phyloP scores from a whole-genome alignment of 352 stramenopile species.

The Thalassiosira hispida region DNA sequence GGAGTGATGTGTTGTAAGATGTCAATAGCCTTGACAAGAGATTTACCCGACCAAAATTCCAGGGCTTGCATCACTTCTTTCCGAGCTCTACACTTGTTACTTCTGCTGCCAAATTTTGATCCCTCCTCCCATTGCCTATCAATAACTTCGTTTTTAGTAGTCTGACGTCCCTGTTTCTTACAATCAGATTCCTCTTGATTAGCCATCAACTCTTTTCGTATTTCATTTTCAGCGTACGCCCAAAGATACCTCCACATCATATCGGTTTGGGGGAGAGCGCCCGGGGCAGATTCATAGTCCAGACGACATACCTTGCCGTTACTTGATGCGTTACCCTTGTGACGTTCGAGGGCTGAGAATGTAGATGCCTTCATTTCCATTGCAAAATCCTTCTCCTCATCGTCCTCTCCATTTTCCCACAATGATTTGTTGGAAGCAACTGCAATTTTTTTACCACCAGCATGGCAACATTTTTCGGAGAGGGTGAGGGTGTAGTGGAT shows the following conservation, averaged over 20 bases:
- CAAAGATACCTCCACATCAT: constrained; percentile 4
- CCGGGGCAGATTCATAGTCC: not conserved
- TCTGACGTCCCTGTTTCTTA: not conserved
- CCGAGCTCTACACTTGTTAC: not conserved
- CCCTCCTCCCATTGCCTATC: not conserved
- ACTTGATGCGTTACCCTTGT: not conserved
- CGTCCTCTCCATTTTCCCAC: not conserved
- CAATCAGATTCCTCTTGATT: not conserved
- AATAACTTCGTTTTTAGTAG: not conserved
- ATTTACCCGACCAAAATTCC: not conserved
- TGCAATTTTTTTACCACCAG: not conserved
- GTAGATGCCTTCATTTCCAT: not conserved
- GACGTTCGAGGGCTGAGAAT: not conserved
- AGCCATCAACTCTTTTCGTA: not conserved
- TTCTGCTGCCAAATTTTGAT: not conserved
- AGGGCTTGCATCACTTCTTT: not conserved
- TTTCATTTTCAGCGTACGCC: constrained; percentile 3
- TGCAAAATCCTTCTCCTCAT: not conserved
- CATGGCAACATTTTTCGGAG: not conserved
- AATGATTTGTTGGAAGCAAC: not conserved
- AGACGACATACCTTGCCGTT: not conserved
- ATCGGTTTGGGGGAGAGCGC: not conserved
- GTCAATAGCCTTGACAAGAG: not conserved
- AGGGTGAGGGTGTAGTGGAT: not conserved
- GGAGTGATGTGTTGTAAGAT: not conserved